phyloP scores from a whole-genome alignment of 352 stramenopile genomes.

The Saprolegnia diclina region DNA sequence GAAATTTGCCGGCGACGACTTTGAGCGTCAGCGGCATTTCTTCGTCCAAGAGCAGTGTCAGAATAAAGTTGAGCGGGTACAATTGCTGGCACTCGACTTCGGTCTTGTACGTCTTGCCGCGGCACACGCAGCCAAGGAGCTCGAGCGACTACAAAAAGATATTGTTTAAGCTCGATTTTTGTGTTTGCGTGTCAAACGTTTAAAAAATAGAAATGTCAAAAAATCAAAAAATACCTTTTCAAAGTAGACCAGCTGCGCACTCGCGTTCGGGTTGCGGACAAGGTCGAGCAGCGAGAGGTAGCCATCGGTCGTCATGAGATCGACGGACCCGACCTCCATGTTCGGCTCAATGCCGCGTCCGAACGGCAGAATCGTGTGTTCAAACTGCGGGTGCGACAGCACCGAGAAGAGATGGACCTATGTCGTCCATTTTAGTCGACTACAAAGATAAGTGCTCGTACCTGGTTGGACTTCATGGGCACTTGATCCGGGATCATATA shows the following conservation, averaged over 20 bases:
- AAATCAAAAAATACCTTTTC: neutral
- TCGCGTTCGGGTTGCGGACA: neutral
- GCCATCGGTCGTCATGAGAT: constrained; percentile 5
- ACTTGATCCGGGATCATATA: constrained; percentile 28
- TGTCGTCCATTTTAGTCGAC: no score
- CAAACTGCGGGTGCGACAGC: constrained; percentile 22
- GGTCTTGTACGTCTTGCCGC: constrained; percentile 26
- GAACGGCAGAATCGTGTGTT: constrained; percentile 9
- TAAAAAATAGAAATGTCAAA: no score
- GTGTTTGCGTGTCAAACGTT: neutral
- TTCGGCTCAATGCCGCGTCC: constrained; percentile 1
- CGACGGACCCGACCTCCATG: constrained; percentile 7
- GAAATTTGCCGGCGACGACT: constrained; percentile 25
- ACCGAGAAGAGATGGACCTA: constrained; percentile 15
- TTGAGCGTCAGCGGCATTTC: constrained; percentile 18
- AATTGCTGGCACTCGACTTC: constrained; percentile 27
- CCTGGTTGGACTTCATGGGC: constrained; percentile 24
- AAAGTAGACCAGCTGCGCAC: neutral
- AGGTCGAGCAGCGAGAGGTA: constrained; percentile 5
- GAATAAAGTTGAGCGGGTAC: constrained; percentile 26
- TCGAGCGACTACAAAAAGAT: constrained; percentile 8
- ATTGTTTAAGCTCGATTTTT: no score
- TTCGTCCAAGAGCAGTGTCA: constrained; percentile 17
- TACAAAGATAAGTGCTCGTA: no score
- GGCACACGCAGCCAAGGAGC: constrained; percentile 14